A percentile compares a stretch with the other conserved stretches of the same genome.
These are phyloP conservation scores for Solanum hybrid DNA, from an alignment of 305 asterid genomes.

Conservation along the genomic window DNA sequence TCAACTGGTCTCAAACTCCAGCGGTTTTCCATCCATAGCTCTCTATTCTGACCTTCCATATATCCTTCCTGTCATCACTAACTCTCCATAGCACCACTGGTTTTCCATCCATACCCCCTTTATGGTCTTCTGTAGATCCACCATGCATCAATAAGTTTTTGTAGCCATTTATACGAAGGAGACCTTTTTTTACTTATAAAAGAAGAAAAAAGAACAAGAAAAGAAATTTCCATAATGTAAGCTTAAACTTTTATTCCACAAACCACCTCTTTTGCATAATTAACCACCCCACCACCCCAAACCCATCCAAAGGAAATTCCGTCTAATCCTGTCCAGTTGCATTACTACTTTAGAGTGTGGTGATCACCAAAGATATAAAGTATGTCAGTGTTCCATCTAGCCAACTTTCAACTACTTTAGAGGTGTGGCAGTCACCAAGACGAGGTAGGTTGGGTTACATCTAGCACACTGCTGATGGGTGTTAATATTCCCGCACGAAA, in stretches of 20 bases:
- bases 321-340: not conserved
- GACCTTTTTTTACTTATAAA: not conserved
- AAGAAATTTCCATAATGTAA: not conserved
- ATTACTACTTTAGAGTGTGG: not conserved
- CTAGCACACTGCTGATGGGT: not conserved
- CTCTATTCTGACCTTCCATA: not conserved
- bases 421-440: not conserved
- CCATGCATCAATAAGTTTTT: not conserved
- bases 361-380: not conserved
- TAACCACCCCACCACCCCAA: not conserved
- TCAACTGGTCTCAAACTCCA: not conserved
- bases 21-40: not conserved
- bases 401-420: not conserved
- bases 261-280: too few relatives aligned
- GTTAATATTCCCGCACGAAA: not conserved
- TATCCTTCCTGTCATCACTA: not conserved
- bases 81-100: not conserved
- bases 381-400: not conserved
- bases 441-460: not conserved
- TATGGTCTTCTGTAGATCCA: not conserved
- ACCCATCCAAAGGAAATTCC: not conserved
- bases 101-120: not conserved
- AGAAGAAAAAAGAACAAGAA: not conserved
- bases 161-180: not conserved
- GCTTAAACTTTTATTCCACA: not conserved